A percentile compares a stretch with the other conserved stretches of the same genome.
These are phyloP conservation scores for Pseudogymnoascus sp. DNA, from an alignment of 2,329 filamentous ascomycete species.

Conservation along the genomic window DNA sequence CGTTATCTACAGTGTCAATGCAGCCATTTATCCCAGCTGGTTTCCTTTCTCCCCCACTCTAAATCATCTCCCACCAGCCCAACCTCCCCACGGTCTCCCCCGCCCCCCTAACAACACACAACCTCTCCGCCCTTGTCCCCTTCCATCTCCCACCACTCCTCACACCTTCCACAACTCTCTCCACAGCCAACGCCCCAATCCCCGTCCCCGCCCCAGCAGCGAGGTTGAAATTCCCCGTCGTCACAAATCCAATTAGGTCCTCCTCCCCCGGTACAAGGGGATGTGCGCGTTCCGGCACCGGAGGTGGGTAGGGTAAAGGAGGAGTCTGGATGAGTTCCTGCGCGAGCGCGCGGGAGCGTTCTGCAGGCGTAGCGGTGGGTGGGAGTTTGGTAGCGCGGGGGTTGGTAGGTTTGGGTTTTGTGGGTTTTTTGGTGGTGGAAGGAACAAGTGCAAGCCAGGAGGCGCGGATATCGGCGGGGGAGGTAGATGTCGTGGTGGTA, in stretches of 20 bases:
- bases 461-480: constrained; percentile 48
- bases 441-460: constrained; percentile 63
- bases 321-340: constrained; percentile 42
- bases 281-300: constrained; percentile 37
- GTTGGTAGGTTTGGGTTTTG: constrained; percentile 20
- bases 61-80: constrained; percentile 67
- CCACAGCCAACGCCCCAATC: constrained; percentile 62
- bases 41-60: neutral
- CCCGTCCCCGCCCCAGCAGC: constrained; percentile 67
- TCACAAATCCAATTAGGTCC: constrained; percentile 86
- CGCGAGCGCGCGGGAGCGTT: constrained; percentile 38
- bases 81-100: constrained; percentile 75
- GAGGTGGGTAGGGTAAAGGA: constrained; percentile 32
- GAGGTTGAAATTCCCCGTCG: constrained; percentile 76
- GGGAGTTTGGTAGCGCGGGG: constrained; percentile 16
- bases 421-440: constrained; percentile 20
- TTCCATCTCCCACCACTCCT: constrained; percentile 17
- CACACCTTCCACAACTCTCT: constrained; percentile 44
- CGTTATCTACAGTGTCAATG: neutral
- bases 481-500: constrained; percentile 24
- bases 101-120: constrained; percentile 76
- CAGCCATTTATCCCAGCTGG: neutral
- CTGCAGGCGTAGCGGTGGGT: constrained; percentile 27
- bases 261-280: constrained; percentile 63
- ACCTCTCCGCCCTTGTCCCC: constrained; percentile 36